Conservation (phyloP, 2,329 filamentous ascomycete species). For the Diplodia intermedia region DNA sequence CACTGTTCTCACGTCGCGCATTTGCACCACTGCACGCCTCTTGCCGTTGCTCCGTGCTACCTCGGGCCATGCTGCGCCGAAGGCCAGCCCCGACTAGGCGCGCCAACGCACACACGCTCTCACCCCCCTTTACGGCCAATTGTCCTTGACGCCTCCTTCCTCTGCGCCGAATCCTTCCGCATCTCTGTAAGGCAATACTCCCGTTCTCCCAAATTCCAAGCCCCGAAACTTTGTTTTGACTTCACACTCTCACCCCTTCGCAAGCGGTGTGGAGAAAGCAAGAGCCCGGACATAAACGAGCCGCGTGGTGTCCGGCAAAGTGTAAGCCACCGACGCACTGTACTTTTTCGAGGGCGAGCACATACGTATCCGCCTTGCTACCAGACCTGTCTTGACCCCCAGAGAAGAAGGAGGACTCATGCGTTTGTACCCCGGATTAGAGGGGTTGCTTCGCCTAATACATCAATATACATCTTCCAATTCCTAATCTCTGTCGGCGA, state of each 20-base stretch:
- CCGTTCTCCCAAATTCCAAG: background rate
- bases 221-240: constrained; percentile 17
- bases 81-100: background rate
- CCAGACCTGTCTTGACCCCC: background rate
- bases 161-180: constrained; percentile 9
- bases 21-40: background rate
- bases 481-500: background rate
- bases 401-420: background rate
- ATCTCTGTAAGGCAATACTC: constrained; percentile 2
- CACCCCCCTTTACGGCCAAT: background rate
- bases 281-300: constrained; percentile 8
- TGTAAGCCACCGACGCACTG: background rate
- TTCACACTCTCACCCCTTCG: background rate
- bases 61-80: constrained; percentile 20
- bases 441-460: background rate
- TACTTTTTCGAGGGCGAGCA: background rate
- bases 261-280: background rate
- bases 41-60: background rate
- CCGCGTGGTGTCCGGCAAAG: background rate
- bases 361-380: background rate
- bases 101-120: constrained; percentile 1
- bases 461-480: background rate
- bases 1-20: background rate
- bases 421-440: background rate
- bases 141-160: constrained; percentile 7